A percentile compares a stretch with the other conserved stretches of the same genome.
Conservation (phyloP, 257 asterid species). For the Petrea volubilis region DNA sequence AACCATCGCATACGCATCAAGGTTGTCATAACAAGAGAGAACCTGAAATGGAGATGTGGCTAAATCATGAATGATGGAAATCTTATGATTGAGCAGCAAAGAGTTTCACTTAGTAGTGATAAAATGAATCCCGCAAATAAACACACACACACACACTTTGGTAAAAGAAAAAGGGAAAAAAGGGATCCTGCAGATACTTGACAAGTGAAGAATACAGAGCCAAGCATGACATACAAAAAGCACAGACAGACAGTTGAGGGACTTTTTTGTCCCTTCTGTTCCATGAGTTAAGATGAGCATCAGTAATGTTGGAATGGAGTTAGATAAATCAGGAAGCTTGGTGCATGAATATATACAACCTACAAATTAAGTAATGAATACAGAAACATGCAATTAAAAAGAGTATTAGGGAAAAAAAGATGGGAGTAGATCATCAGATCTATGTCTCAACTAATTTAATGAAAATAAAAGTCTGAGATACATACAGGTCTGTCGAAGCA, state of each 20-base stretch:
- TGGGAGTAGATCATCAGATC: neutral
- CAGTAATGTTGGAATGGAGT: slow-evolving; percentile 1
- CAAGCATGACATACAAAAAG: slow-evolving; percentile 2
- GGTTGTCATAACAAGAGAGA: slow-evolving; percentile 48
- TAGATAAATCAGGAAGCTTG: slow-evolving; percentile 9
- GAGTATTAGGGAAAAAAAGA: neutral
- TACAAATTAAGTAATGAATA: neutral
- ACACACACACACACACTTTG: no score
- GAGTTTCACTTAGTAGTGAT: slow-evolving; percentile 9
- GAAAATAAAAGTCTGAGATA: slow-evolving; percentile 15
- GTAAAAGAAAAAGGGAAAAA: no score
- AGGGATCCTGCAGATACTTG: slow-evolving; percentile 5
- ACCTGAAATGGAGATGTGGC: slow-evolving; percentile 55
- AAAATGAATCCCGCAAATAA: slow-evolving; percentile 12
- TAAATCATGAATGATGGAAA: slow-evolving; percentile 11
- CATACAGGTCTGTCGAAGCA: slow-evolving; percentile 1
- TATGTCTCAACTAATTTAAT: neutral
- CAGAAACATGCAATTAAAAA: neutral
- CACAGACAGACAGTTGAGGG: slow-evolving; percentile 10
- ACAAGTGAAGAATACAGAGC: slow-evolving; percentile 14
- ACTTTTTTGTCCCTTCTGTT: neutral
- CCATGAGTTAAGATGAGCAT: slow-evolving; percentile 2
- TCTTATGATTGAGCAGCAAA: slow-evolving; percentile 14
- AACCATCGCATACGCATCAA: slow-evolving; percentile 63
- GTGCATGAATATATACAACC: neutral